phyloP scores from a whole-genome alignment of 1,284 basidiomycete species.

The Veloboletus limbatus region DNA sequence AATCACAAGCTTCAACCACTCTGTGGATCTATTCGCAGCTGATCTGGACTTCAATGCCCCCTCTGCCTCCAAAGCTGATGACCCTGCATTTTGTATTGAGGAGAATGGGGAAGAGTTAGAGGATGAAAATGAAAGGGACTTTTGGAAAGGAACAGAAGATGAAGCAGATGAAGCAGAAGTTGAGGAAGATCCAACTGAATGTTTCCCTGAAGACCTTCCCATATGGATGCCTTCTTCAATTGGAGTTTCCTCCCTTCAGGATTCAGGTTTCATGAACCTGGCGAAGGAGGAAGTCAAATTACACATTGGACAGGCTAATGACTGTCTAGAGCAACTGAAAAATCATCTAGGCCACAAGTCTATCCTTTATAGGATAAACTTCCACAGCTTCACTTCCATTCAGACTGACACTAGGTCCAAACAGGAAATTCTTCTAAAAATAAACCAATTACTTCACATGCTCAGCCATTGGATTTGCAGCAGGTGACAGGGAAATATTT shows the following conservation, averaged over 20 bases:
- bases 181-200: too few species aligned
- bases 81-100: neutral
- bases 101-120: neutral
- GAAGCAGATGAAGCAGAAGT: conserved; percentile 5
- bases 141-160: neutral
- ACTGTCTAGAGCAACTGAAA: conserved; percentile 8
- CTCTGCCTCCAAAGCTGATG: too few species aligned
- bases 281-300: conserved; percentile 4
- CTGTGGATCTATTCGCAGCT: too few species aligned
- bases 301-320: conserved; percentile 9
- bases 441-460: too few species aligned
- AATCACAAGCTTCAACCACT: conserved; percentile 8
- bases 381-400: conserved; percentile 4
- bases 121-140: neutral
- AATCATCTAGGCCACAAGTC: conserved; percentile 12
- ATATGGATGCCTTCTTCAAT: too few species aligned
- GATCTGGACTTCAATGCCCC: neutral
- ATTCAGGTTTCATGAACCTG: neutral
- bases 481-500: too few species aligned
- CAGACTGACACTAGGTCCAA: conserved; percentile 7
- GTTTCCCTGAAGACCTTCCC: neutral
- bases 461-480: too few species aligned
- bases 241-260: too few species aligned
- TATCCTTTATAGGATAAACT: conserved; percentile 6
- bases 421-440: too few species aligned